A percentile compares a stretch with the other conserved stretches of the same genome.
Evolutionary conservation across 331 rosid species (phyloP).

Genomic region (Rosa hybrid): DNA sequence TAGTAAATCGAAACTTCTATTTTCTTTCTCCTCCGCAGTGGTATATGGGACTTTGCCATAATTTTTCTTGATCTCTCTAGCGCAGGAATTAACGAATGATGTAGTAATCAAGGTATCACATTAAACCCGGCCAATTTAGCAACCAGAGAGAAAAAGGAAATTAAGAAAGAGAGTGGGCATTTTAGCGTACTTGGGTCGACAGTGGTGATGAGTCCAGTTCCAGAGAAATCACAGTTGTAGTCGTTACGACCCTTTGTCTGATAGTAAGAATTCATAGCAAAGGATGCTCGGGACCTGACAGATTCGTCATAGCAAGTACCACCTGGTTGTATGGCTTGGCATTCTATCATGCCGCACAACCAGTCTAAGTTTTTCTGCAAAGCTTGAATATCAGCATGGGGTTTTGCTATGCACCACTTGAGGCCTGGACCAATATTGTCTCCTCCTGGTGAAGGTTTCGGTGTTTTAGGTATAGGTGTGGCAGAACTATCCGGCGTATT

Average conservation of each 20-base stretch:
- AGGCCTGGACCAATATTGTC: not conserved
- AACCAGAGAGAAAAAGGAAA: not conserved
- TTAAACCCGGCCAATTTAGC: too few species aligned
- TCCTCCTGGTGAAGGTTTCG: not conserved
- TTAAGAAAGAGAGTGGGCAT: not conserved
- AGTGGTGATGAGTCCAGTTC: conserved; percentile 35
- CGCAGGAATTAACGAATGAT: too few species aligned
- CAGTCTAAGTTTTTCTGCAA: conserved; percentile 29
- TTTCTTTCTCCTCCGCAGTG: not conserved
- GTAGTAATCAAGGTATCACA: too few species aligned
- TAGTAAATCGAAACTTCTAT: not conserved
- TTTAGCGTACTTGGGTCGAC: conserved; percentile 46
- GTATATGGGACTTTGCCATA: too few species aligned
- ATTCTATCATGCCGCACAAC: conserved; percentile 63
- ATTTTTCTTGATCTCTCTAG: too few species aligned
- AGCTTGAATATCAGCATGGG: not conserved
- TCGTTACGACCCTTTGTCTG: conserved; percentile 55
- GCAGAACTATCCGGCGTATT: not conserved
- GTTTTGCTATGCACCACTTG: not conserved
- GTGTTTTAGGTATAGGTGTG: not conserved
- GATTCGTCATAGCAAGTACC: conserved; percentile 59
- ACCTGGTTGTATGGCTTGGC: conserved; percentile 63
- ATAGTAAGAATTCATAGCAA: conserved; percentile 70
- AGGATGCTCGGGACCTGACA: conserved; percentile 54
- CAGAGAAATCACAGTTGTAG: conserved; percentile 66